Base-by-base conservation (phyloP, 371 early-diverging fungal species). In the Rhizopus microsporus region DNA sequence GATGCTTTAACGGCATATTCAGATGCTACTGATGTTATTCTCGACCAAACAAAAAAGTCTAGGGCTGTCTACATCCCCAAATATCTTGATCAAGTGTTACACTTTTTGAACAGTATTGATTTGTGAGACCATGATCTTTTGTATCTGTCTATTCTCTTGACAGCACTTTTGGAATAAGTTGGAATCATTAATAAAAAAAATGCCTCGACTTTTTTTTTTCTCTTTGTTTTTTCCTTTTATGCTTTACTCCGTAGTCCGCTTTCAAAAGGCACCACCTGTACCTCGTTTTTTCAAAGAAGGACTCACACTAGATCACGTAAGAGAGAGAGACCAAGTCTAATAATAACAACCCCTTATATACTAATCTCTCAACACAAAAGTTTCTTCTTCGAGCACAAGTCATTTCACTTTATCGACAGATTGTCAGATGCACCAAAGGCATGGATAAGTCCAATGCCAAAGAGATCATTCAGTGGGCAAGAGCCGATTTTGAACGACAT, bases 401-500 rank as follows among this genome's bases (percentile, higher is more conserved):
- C 6, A 62, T 84, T 42, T 82, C 83, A 0, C 69, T 87, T 44
- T 87, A 87, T 56, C 72, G 87, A 16, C 76, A 83, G 37, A 82
- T 87, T 50, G 67, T 81, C 35, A 63, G 87, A 45, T 76, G 83
- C 10, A 75, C 80, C 23, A 83, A 82, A 65, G 77, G 80, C 38
- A 67, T 85, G 56, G 74, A 78, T 47, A 79, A 84, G 15, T 31
- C 53, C 0, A 78, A 82, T 31, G 81, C 81, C 3, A 59, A 74
- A 53, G 83, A 83, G 56, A 59, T 87, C 6, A 69, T 80, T 15
- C 68, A 72, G 12, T 87, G 81, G 78, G 84, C 83, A 9, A 75
- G 85, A 48, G 62, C 79, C 3, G 87, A 87, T 49, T 85, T 87
- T 68, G 87, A 87, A 61, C 82, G 79, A 15, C 81, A 80, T 50